Conservation (phyloP, 2,329 filamentous ascomycete species). For the Epichloe aotearoae region DNA sequence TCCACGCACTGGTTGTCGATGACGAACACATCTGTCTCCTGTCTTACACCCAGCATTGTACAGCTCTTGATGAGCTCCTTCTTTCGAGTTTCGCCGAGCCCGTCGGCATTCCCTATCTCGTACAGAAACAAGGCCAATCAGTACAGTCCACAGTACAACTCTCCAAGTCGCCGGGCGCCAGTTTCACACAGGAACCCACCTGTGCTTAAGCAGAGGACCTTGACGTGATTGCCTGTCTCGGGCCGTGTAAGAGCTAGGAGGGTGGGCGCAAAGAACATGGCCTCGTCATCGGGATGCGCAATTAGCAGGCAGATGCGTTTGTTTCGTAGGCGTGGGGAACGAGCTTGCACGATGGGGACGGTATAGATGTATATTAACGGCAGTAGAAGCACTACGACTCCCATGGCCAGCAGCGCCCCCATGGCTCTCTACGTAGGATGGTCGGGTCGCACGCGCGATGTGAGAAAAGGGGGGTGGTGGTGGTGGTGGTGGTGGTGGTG, state of each 20-base stretch:
- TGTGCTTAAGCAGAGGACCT: constrained; percentile 84
- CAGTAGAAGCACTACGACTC: too few relatives aligned
- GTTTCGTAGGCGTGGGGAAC: constrained; percentile 56
- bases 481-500: too few relatives aligned
- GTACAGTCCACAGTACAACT: background rate
- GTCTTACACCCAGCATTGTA: constrained; percentile 58
- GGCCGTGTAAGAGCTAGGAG: constrained; percentile 73
- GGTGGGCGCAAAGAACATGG: constrained; percentile 96
- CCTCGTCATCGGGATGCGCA: constrained; percentile 95
- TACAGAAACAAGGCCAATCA: background rate
- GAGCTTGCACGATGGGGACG: constrained; percentile 29
- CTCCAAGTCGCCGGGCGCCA: background rate
- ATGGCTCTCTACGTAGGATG: too few relatives aligned
- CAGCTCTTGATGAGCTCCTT: constrained; percentile 75
- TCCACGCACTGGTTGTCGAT: constrained; percentile 55
- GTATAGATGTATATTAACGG: constrained; percentile 36
- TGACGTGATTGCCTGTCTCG: constrained; percentile 74
- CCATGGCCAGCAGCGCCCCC: too few relatives aligned
- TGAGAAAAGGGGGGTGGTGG: too few relatives aligned
- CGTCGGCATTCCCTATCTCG: constrained; percentile 62
- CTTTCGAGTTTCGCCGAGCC: constrained; percentile 70
- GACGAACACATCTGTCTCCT: constrained; percentile 71
- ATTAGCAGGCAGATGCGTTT: constrained; percentile 89
- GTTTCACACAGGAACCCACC: constrained; percentile 30
- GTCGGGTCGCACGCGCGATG: too few relatives aligned